Percentiles rank a stretch among this genome's conserved stretches.
Evolutionary conservation across 176 grass and related monocot genomes (phyloP).

Genomic region (Musa acuminata): DNA sequence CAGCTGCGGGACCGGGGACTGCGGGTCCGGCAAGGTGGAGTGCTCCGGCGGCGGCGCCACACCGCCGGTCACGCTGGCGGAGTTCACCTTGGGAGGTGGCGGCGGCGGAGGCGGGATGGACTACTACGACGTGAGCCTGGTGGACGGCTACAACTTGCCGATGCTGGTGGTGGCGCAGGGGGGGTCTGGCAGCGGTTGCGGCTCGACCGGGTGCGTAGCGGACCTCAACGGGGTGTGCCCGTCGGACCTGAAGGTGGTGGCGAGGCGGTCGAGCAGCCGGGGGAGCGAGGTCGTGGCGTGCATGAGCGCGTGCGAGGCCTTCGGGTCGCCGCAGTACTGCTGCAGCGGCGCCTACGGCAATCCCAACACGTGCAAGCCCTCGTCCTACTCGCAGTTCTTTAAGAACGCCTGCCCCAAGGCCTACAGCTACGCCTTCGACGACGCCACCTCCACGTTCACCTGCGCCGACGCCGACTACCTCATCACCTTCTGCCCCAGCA

Average conservation of each 20-base stretch:
- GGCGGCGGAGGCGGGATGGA: conserved; percentile 25
- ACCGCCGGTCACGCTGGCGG: not conserved
- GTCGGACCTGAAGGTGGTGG: not conserved
- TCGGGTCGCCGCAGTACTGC: conserved; percentile 77
- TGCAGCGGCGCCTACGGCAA: conserved; percentile 65
- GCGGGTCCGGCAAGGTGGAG: conserved; percentile 1
- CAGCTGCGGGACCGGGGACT: not conserved
- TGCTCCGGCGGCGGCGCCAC: not conserved
- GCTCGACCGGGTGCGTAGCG: not conserved
- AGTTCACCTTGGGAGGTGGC: not conserved
- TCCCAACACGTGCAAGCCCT: not conserved
- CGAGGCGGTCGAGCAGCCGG: not conserved
- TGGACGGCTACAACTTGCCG: conserved; percentile 71
- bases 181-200: not conserved
- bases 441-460: conserved; percentile 4
- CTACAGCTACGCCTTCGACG: conserved; percentile 10
- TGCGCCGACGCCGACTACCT: not conserved
- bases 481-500: not conserved
- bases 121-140: conserved; percentile 90
- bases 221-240: not conserved
- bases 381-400: not conserved
- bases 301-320: conserved; percentile 88
- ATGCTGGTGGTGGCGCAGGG: conserved; percentile 42
- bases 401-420: not conserved
- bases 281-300: conserved; percentile 41